Evolutionary conservation across 164 flowering plant species (phyloP).

Genomic region (Paratinospora sagittata): DNA sequence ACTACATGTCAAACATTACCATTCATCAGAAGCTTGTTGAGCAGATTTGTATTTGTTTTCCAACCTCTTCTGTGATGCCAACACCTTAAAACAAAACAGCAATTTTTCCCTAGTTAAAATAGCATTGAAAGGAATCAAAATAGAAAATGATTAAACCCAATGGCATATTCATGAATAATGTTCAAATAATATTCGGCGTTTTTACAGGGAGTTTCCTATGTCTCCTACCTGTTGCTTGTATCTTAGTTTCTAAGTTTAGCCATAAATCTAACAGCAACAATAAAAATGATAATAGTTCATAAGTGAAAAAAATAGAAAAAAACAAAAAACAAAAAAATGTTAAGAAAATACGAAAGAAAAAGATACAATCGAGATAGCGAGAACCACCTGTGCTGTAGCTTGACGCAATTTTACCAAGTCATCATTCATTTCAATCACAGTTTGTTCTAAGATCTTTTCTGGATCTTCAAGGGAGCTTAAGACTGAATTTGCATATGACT

Average conservation of each 20-base stretch:
- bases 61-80: conserved; percentile 88
- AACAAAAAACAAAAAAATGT: neutral
- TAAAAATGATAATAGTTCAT: neutral
- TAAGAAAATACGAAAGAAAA: neutral
- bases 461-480: conserved; percentile 91
- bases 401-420: conserved; percentile 97
- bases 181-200: too few relatives aligned
- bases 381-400: conserved; percentile 86
- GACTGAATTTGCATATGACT: conserved; percentile 93
- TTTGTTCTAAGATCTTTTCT: conserved; percentile 89
- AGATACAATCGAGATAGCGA: neutral
- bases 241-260: too few relatives aligned
- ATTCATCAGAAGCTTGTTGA: conserved; percentile 80
- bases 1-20: conserved; percentile 35
- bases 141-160: neutral
- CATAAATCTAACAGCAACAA: too few relatives aligned
- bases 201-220: too few relatives aligned
- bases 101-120: neutral
- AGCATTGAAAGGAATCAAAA: neutral
- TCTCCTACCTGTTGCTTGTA: too few relatives aligned
- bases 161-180: too few relatives aligned
- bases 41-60: conserved; percentile 85
- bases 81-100: conserved; percentile 42
- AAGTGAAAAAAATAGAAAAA: neutral
- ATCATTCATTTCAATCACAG: conserved; percentile 93